Base-by-base conservation (phyloP, 1,139 yeast genomes). In the Yamadazyma friedrichii region DNA sequence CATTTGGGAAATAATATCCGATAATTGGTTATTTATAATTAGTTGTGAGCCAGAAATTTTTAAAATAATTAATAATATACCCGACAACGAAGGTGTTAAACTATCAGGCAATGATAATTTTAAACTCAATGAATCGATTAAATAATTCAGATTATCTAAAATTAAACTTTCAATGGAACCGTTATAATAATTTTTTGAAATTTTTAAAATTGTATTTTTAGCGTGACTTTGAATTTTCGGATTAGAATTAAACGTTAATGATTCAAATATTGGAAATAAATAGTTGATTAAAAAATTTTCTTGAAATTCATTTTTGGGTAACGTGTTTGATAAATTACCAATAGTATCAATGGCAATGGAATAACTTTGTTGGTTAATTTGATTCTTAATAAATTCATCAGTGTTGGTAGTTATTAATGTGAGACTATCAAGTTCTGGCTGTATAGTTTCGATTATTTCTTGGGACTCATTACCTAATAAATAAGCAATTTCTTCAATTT, bases 51-150 rank as follows among this genome's bases (percentile, higher is more conserved):
- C 96, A 0, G 91, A 83, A 26, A 89, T 68, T 49, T 74, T 78
- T 15, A 87, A 69, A 31, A 89, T 62, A 6, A 88, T 81, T 40
- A 84, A 69, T 25, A 89, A 64, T 2, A 88, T 80, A 0, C 82
- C 80, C 1, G 95, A 81, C 0, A 88, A 74, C 29, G 88, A 70
- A 0, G 95, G 93, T 0, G 91, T 80, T 43, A 91, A 67, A 12
- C 65, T 60, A 16, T 78, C 72, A 9, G 88, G 80, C 3, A 85
- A 77, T 22, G 87, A 78, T 40, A 93, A 65, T 48, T 76, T 78
- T 32, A 81, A 62, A 6, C 95, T 83, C 13, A 89, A 65, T 0
- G 89, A 66, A 59, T 93, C 97, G 10, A 89, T 65, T 20, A 93
- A 60, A 56, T 91, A 91, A 55, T 91, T 97, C 51, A 82, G 76